phyloP scores from a whole-genome alignment of 768 basidiomycete genomes.

The Hygrophorus pudorinus region DNA sequence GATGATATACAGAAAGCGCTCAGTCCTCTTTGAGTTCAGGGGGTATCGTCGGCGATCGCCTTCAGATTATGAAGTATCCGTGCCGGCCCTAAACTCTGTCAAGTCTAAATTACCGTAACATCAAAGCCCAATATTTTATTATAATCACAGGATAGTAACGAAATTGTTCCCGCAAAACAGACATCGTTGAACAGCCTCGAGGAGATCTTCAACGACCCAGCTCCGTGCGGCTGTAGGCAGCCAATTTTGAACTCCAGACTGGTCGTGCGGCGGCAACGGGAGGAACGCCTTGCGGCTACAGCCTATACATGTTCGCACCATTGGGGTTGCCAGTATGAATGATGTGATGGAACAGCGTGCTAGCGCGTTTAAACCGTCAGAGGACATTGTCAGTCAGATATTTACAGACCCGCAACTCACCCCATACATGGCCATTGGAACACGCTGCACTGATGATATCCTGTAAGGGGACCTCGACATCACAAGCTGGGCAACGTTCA shows the following conservation, averaged over 20 bases:
- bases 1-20: not conserved
- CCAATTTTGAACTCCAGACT: slow-evolving; percentile 26
- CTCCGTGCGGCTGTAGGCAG: slow-evolving; percentile 40
- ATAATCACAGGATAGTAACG: slow-evolving; percentile 38
- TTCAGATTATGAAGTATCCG: not conserved
- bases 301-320: slow-evolving; percentile 71
- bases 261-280: slow-evolving; percentile 32
- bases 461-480: slow-evolving; percentile 44
- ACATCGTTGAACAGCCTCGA: slow-evolving; percentile 60
- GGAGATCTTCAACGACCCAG: slow-evolving; percentile 55
- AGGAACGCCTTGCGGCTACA: slow-evolving; percentile 75
- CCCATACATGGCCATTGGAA: slow-evolving; percentile 66
- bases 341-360: slow-evolving; percentile 77
- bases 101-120: no score
- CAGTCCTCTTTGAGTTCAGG: not conserved
- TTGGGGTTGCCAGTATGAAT: slow-evolving; percentile 68
- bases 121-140: not conserved
- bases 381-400: slow-evolving; percentile 9
- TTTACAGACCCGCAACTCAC: slow-evolving; percentile 31
- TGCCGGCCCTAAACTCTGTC: not conserved
- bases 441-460: slow-evolving; percentile 56
- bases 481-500: slow-evolving; percentile 72
- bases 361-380: slow-evolving; percentile 15
- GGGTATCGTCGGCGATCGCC: not conserved
- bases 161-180: slow-evolving; percentile 62